These are phyloP conservation scores for Endothia cerciana DNA, from an alignment of 2,329 filamentous ascomycete genomes.

Conservation along the genomic window DNA sequence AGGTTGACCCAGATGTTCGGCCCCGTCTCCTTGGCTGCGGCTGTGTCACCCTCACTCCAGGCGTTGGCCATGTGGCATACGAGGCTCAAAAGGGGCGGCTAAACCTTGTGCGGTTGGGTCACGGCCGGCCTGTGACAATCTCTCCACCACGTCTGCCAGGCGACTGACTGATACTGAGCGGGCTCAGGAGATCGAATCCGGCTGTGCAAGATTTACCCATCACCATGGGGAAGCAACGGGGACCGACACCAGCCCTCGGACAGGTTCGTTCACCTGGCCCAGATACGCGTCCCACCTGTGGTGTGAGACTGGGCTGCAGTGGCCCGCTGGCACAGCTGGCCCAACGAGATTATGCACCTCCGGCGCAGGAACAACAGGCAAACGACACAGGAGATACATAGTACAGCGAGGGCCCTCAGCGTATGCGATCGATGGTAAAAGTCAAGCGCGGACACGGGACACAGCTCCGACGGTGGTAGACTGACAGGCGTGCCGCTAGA, in stretches of 20 bases:
- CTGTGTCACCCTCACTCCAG: not conserved
- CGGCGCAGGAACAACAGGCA: not conserved
- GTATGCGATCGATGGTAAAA: not conserved
- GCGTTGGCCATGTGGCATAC: not conserved
- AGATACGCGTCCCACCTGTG: not conserved
- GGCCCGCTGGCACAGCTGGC: not conserved
- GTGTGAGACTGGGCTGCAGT: not conserved
- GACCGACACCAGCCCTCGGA: not conserved
- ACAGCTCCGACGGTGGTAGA: not conserved
- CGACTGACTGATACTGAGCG: too few species aligned
- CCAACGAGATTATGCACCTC: conserved; percentile 4
- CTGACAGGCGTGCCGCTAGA: not conserved
- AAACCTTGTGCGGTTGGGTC: not conserved
- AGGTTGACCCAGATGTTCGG: too few species aligned
- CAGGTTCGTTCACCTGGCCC: not conserved
- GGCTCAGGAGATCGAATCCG: not conserved
- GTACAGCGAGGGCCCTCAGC: too few species aligned
- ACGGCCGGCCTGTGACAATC: not conserved
- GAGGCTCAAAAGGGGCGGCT: not conserved
- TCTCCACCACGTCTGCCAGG: not conserved
- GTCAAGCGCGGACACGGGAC: not conserved
- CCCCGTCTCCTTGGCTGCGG: not conserved
- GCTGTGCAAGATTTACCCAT: not conserved
- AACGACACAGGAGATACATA: not conserved
- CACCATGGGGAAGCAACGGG: not conserved